Evolutionary conservation across 176 grass and related monocot species (phyloP), one percentile per base, ranked within the genome.

Genomic region (Eragrostis nindensis): DNA sequence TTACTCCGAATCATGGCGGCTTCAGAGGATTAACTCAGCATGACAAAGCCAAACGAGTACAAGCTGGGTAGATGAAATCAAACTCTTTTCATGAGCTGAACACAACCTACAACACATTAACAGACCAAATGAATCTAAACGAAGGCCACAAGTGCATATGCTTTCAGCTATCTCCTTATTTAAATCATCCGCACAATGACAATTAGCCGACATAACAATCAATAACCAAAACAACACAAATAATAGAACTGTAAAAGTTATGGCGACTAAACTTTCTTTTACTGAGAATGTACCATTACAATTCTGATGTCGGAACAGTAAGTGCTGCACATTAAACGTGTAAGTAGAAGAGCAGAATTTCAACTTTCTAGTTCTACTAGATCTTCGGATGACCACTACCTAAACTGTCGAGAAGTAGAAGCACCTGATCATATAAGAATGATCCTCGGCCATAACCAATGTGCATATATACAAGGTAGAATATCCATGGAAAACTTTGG

Each of bases 381-480:
- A 39, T 64, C 50, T 76, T 57, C 19, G 47, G 29, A 71, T 24
- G 62, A 45, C 25, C 60, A 61, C 36, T 65, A 46, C 65, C 49
- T 71, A 45, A 85, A 19, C 25, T 76, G 38, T 30, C 38, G 24
- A 65, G 66, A 32, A 18, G 52, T 55, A 15, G 73, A 87, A 66
- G 67, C 66, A 81, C 22, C 64, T 43, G 41, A 55, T 71, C 55
- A 80, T 64, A 71, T 22, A 72, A 71, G 43, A 76, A 71, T 29
- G 45, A 81, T 81, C 70, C 54, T 77, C 42, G 16, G 46, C 71
- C 78, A 76, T 76, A 66, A 81, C 29, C 56, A 70, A 81, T 9
- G 21, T 71, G 27, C 30, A 64, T 85, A 81, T 85, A 65, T 89
- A 89, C 87, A 89, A 47, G 56, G 73, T 63, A 62, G 82, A 76